Evolutionary conservation across 441 rosid species (phyloP).

Genomic region (Populus tomentosa): DNA sequence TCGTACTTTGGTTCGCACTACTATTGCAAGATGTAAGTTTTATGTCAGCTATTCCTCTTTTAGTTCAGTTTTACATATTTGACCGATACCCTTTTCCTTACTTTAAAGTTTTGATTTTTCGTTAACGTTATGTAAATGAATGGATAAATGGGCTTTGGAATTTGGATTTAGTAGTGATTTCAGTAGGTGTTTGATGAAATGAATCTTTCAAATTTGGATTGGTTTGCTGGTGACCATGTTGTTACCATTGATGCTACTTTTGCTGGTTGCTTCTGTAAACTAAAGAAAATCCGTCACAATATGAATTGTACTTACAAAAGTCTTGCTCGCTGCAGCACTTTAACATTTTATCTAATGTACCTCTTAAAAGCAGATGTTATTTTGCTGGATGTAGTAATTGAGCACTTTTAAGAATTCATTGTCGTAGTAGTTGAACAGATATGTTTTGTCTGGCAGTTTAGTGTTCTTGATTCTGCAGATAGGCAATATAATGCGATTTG

Average conservation of each 20-base stretch:
- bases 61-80: background rate
- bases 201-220: background rate
- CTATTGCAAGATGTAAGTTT: constrained; percentile 79
- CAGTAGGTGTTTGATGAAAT: background rate
- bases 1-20: constrained; percentile 82
- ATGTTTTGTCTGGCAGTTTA: background rate
- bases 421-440: background rate
- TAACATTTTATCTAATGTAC: background rate
- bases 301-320: background rate
- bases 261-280: background rate
- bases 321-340: background rate
- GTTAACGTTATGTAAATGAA: background rate
- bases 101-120: background rate
- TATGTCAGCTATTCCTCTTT: background rate
- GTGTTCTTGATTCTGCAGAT: background rate
- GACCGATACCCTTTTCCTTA: background rate
- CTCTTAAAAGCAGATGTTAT: background rate
- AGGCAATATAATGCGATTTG: background rate
- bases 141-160: background rate
- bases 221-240: background rate
- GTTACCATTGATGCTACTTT: background rate
- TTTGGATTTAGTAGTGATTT: background rate
- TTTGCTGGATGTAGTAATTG: background rate
- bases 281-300: background rate
- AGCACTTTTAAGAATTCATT: background rate